Evolutionary conservation across 208 protist genomes (phyloP), one percentile per base, ranked within the genome.

Genomic region (Novymonas esmeraldas): DNA sequence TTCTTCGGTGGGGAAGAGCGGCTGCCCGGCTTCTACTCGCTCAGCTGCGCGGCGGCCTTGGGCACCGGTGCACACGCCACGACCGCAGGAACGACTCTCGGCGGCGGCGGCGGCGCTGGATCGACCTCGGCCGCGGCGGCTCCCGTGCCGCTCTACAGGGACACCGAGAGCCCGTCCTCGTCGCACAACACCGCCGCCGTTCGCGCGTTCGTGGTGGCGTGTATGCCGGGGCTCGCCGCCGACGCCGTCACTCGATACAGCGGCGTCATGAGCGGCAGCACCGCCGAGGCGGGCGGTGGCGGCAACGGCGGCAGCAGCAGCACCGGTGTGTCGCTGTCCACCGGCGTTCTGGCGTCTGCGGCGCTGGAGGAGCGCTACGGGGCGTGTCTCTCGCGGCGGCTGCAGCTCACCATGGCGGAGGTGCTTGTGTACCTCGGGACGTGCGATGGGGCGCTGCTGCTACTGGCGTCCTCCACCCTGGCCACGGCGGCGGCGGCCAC

Each of bases 381-480:
- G 6, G 29, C 68, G 20, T 72, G 75, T 18, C 79, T 92, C 26
- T 70, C 85, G 0, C 78, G 67, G 6, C 82, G 81, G 48, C 63
- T 92, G 20, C 76, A 82, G 39, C 63, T 95, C 39, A 54, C 84
- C 3, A 63, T 91, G 7, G 84, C 82, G 11, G 85, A 95, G 56
- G 64, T 86, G 16, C 74, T 95, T 13, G 78, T 87, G 11, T 45
- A 61, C 10, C 64, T 92, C 45, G 81, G 79, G 10, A 67, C 74
- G 6, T 76, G 76, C 45, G 84, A 95, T 39, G 46, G 73, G 0
- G 61, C 63, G 4, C 89, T 76, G 56, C 70, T 64, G 69, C 42
- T 42, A 42, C 36, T 3, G 5, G 34, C 62, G 28, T 36, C 52
- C 3, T 24, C 45, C 18, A 33, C 42, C 11, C 26, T 93, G 83